These are phyloP conservation scores for Phytophthora megakarya DNA, from an alignment of 352 stramenopile genomes.

Conservation along the genomic window DNA sequence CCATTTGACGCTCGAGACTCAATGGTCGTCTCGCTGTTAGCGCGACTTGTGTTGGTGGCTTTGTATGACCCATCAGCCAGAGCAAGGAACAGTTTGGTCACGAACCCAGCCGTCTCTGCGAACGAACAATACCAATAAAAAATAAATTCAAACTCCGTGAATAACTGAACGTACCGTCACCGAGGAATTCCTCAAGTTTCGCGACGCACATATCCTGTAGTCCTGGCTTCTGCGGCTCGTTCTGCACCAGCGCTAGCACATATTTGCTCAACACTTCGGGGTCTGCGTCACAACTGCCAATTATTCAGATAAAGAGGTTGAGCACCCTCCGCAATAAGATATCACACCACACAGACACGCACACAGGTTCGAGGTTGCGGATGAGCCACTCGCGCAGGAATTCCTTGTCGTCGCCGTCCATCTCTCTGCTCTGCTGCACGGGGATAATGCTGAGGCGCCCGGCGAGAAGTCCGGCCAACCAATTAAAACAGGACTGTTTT, in stretches of 20 bases:
- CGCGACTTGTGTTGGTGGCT: slow-evolving; percentile 17
- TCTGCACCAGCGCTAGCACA: slow-evolving; percentile 84
- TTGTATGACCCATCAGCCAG: slow-evolving; percentile 71
- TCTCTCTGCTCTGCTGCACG: slow-evolving; percentile 23
- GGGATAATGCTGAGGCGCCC: slow-evolving; percentile 19
- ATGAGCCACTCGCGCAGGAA: slow-evolving; percentile 87
- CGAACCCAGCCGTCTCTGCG: slow-evolving; percentile 76
- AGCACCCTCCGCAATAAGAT: background rate
- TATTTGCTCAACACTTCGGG: slow-evolving; percentile 89
- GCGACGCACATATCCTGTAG: slow-evolving; percentile 71
- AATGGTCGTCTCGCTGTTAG: slow-evolving; percentile 8
- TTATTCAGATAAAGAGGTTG: background rate
- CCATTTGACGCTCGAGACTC: slow-evolving; percentile 12
- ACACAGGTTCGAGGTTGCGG: slow-evolving; percentile 86
- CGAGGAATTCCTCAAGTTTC: slow-evolving; percentile 88
- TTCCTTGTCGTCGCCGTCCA: slow-evolving; percentile 85
- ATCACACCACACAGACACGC: slow-evolving; percentile 17
- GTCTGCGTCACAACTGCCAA: slow-evolving; percentile 78
- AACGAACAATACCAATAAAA: slow-evolving; percentile 4
- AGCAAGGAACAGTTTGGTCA: slow-evolving; percentile 71
- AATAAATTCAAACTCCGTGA: background rate
- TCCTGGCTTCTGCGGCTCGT: slow-evolving; percentile 72
- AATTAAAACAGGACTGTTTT: slow-evolving; percentile 24
- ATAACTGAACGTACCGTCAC: slow-evolving; percentile 56
- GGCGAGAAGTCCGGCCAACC: slow-evolving; percentile 32